Evolutionary conservation across 345 rosid genomes (phyloP), one percentile per base, ranked within the genome.

Genomic region (Limnanthes douglasii): DNA sequence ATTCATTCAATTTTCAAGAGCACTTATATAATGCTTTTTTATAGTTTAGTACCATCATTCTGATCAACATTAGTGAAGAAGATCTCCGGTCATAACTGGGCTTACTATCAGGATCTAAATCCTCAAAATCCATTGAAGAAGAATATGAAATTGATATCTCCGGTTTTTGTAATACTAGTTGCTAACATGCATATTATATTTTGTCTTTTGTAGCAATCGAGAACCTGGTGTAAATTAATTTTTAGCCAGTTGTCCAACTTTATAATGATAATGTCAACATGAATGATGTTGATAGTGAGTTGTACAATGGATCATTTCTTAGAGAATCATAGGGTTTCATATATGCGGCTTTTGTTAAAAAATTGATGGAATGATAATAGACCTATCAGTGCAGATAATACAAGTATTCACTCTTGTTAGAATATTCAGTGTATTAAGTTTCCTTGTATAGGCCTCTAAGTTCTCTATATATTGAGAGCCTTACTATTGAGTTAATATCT

Each of bases 1-100:
- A 53, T 75, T 33, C 71, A 66, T 62, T 72, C 93, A 12, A 57
- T 79, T 34, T 69, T 79, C 15, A 79, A 72, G 65, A 75, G 75
- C 45, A 65, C 76, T n/a, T 75, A 72, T 51, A 71, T 85, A 33
- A 69, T 67, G 81, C 58, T 79, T 42, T 18, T 72, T 54, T 79
- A 72, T 46, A 75, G 93, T 48, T 79, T 79, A 45, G 59, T 75
- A 42, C 93, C 93, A 20, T 60, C 82, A 5, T n/a, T n/a, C n/a
- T n/a, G n/a, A n/a, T n/a, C n/a, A 75, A 75, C 61, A 45, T 53
- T 39, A 34, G 20, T 21, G 48, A 36, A 37, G 73, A 63, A 46
- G 72, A 75, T 52, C 68, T 70, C 33, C 72, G 72, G 33, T 79
- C 85, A 85, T 82, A 72, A 61, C 93, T 79, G 54, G 75, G 93